Percentiles rank a stretch among this genome's conserved stretches.
These are phyloP conservation scores for Paramecium biaurelia DNA, from an alignment of 73 alveolate genomes.

Conservation along the genomic window DNA sequence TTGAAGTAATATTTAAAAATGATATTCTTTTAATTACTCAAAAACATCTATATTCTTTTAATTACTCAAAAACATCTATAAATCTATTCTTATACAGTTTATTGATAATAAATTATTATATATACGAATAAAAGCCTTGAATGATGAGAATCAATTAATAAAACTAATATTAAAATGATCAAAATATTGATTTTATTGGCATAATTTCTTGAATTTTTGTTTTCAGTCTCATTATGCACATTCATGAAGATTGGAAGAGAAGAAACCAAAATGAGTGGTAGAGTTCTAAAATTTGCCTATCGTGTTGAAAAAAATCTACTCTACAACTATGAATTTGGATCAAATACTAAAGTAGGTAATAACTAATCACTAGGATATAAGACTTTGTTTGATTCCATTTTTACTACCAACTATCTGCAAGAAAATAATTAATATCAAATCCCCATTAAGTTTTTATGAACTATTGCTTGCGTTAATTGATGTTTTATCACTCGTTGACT, in stretches of 20 bases:
- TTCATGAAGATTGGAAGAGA: neutral
- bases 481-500: neutral
- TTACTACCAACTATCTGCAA: neutral
- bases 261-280: neutral
- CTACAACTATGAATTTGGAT: constrained; percentile 6
- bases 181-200: neutral
- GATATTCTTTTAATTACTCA: neutral
- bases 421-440: neutral
- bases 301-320: neutral
- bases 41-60: too few relatives aligned
- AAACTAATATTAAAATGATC: neutral
- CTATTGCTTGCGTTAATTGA: neutral
- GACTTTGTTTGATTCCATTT: neutral
- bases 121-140: too few relatives aligned
- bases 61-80: too few relatives aligned
- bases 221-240: neutral
- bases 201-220: neutral
- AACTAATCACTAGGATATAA: neutral
- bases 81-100: too few relatives aligned
- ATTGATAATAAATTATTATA: too few relatives aligned
- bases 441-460: neutral
- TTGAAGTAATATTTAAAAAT: neutral
- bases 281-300: neutral
- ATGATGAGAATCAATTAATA: neutral
- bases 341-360: constrained; percentile 7